These are phyloP conservation scores for Hypomontagnella submonticulosa DNA, from an alignment of 495 filamentous ascomycete genomes.

Conservation along the genomic window DNA sequence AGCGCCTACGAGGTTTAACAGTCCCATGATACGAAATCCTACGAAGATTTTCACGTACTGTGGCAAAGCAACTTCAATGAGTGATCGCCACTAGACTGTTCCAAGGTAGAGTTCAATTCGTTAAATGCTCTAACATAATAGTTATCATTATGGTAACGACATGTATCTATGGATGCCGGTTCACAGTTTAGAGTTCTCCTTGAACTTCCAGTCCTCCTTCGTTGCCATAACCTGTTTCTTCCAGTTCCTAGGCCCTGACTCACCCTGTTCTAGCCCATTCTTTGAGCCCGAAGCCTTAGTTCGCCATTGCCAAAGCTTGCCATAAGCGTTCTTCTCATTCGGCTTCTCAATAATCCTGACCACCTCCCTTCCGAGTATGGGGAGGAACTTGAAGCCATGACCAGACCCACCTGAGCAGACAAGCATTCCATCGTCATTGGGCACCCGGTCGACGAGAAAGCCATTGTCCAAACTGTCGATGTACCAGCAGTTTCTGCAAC, in stretches of 20 bases:
- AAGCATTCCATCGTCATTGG: constrained; percentile 67
- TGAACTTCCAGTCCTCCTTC: constrained; percentile 21
- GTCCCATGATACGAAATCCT: too few species aligned
- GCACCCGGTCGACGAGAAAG: constrained; percentile 75
- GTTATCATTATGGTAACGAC: too few species aligned
- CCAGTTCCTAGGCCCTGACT: constrained; percentile 29
- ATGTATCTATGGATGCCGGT: too few species aligned
- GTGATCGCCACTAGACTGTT: too few species aligned
- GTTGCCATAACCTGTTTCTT: constrained; percentile 26
- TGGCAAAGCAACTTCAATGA: too few species aligned
- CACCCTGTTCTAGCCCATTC: constrained; percentile 24
- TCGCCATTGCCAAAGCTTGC: constrained; percentile 22
- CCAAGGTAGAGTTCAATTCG: too few species aligned
- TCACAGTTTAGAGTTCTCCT: constrained; percentile 4
- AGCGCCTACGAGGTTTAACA: too few species aligned
- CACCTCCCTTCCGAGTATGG: constrained; percentile 74
- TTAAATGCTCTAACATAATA: too few species aligned
- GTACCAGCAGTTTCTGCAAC: constrained; percentile 77
- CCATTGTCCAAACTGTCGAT: constrained; percentile 64
- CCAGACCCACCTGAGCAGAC: constrained; percentile 79
- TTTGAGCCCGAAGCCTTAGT: constrained; percentile 7
- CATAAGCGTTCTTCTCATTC: constrained; percentile 13
- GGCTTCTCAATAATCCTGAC: constrained; percentile 57
- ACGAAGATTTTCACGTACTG: too few species aligned
- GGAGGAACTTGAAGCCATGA: constrained; percentile 82